phyloP scores from a whole-genome alignment of 2,329 filamentous ascomycete species.

The Aschersonia sp. region DNA sequence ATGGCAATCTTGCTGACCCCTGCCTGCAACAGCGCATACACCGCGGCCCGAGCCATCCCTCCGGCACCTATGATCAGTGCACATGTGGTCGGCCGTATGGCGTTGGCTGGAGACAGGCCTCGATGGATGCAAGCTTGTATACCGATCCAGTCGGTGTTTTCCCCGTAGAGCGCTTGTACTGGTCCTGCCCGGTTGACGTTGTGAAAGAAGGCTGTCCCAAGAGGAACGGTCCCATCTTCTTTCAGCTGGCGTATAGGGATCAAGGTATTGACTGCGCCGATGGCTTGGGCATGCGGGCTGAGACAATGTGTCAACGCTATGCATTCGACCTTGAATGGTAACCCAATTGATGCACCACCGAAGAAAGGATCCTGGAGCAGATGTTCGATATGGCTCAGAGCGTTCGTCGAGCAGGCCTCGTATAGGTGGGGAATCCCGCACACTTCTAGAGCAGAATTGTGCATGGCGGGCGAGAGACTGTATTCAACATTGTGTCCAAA shows the following conservation, averaged over 20 bases:
- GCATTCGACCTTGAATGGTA: slow-evolving; percentile 64
- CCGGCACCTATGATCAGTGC: slow-evolving; percentile 51
- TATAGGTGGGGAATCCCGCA: slow-evolving; percentile 59
- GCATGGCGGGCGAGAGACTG: slow-evolving; percentile 66
- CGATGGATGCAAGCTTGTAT: slow-evolving; percentile 59
- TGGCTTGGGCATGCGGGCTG: slow-evolving; percentile 58
- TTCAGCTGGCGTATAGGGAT: slow-evolving; percentile 52
- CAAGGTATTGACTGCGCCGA: slow-evolving; percentile 64
- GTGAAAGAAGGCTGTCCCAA: slow-evolving; percentile 35
- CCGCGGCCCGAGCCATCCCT: slow-evolving; percentile 65
- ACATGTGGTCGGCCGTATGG: slow-evolving; percentile 38
- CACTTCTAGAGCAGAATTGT: slow-evolving; percentile 52
- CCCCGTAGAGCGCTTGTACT: slow-evolving; percentile 57
- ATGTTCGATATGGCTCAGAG: slow-evolving; percentile 47
- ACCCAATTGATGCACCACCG: slow-evolving; percentile 56
- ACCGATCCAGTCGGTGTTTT: slow-evolving; percentile 74
- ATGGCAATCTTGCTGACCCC: slow-evolving; percentile 65
- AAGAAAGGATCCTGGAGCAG: slow-evolving; percentile 53
- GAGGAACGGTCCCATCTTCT: slow-evolving; percentile 40
- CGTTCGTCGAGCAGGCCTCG: slow-evolving; percentile 45
- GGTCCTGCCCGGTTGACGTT: slow-evolving; percentile 47
- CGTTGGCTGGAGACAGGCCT: slow-evolving; percentile 59
- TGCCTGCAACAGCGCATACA: slow-evolving; percentile 66
- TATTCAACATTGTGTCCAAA: slow-evolving; percentile 60
- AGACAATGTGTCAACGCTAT: slow-evolving; percentile 54